Base-by-base conservation (phyloP, 352 stramenopile genomes). In the Pythium rishiriense region DNA sequence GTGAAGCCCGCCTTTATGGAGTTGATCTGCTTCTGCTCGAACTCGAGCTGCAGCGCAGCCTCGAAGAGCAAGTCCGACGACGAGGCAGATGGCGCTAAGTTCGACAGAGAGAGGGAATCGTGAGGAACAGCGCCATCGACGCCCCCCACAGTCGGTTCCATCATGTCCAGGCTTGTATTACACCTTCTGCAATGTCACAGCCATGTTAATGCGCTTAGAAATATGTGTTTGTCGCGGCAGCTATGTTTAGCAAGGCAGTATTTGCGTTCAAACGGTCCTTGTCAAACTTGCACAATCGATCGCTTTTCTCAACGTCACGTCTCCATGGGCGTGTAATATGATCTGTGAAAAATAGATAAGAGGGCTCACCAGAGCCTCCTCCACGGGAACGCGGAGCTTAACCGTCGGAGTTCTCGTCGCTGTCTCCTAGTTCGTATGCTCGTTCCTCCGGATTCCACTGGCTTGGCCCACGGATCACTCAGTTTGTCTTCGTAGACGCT, bases 321-420 rank as follows among this genome's bases (percentile, higher is more conserved):
- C 26, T 54, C 42, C 26, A 22, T 54, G 35, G 50, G 21, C 48
- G 25, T 15, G 55, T 56, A 64, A 62, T 59, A 48, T 54, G 45
- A 21, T 59, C 31, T 47, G 42, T 58, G 45, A 48, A 69, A 48
- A 62, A 52, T 52, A 65, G 31, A 57, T 66, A 63, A n/a, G 50
- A 7, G 31, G 17, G n/a, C 15, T 73, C 54, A 73, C 66, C 66
- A 73, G 25, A 68, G 49, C 25, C 54, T 53, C 60, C 66, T 53
- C 66, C 66, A 73, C 11, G 59, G 39, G 15, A 54, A 59, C 15
- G 43, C 29, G 15, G 39, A 35, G 22, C 43, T 66, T 12, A 66
- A 41, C 26, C 47, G 48, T 14, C 55, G 53, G 17, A 61, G 35
- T 35, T 60, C 53, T 29, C 50, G 29, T 2, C 45, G 59, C 22